Conservation (phyloP, 192 early-diverging fungal genomes). For the Geranomyces michiganensis region DNA sequence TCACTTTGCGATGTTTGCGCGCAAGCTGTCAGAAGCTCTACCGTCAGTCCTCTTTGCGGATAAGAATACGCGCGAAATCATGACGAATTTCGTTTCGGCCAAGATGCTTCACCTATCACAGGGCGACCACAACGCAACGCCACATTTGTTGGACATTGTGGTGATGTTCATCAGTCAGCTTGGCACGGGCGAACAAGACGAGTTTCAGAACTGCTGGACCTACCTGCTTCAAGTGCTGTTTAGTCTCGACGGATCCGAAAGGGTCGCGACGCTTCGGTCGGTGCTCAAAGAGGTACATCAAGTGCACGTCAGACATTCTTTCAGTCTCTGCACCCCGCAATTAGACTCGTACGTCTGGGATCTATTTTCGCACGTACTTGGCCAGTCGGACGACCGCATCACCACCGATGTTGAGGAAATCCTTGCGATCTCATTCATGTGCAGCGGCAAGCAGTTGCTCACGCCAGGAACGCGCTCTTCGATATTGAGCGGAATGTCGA, state of each 20-base stretch:
- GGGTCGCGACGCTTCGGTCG: not conserved
- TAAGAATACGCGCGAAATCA: not conserved
- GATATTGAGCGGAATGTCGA: not conserved
- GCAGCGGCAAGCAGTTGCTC: not conserved
- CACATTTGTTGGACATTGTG: slow-evolving; percentile 17
- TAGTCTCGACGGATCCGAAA: not conserved
- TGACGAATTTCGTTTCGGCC: not conserved
- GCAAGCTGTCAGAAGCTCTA: slow-evolving; percentile 12
- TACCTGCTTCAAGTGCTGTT: slow-evolving; percentile 4
- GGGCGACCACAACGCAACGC: not conserved
- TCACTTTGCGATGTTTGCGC: not conserved
- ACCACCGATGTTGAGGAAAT: not conserved
- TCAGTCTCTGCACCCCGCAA: not conserved
- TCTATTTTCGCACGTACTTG: not conserved
- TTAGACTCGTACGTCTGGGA: not conserved
- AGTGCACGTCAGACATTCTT: not conserved
- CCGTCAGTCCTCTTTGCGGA: not conserved
- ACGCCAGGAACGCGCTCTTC: not conserved
- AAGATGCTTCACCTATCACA: not conserved
- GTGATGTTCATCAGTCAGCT: slow-evolving; percentile 15
- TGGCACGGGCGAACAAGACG: not conserved
- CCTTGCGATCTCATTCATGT: not conserved
- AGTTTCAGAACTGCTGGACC: slow-evolving; percentile 13
- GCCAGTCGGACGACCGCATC: not conserved
- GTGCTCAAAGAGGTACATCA: slow-evolving; percentile 9